Evolutionary conservation across 352 stramenopile genomes (phyloP), one percentile per base, ranked within the genome.

Genomic region (Phytophthora brassicae): DNA sequence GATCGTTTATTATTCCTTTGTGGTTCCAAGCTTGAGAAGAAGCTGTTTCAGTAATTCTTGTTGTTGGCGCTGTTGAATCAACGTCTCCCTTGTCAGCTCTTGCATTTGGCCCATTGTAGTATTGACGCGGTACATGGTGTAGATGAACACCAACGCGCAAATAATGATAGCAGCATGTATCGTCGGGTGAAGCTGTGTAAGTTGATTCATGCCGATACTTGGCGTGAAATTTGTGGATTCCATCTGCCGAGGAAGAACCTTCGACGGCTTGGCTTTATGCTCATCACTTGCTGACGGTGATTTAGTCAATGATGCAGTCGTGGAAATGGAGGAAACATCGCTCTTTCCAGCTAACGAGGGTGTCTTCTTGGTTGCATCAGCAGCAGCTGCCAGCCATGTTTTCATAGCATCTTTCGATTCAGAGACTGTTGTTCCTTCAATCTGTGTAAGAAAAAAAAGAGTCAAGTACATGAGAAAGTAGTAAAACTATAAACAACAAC

Each of bases 371-470:
- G 55, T 58, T 28, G 66, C 45, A 43, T 61, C 60, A 19, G 80
- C 56, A 28, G 85, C 85, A 56, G 85, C 75, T 38, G 46, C 59
- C 5, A 90, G 41, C 61, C 84, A 85, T 16, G 63, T 42, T 71
- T 79, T 77, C 12, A 75, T 59, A 13, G 52, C 68, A 13, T 94
- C 85, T 42, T 89, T 88, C 0, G 75, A 70, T 62, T 95, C 86
- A 0, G 84, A 81, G 20, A 89, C 72, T 8, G 81, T 81, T n/a
- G 86, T 83, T 22, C 76, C 79, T 47, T 95, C 86, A 64, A 95
- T 95, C 78, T 94, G 49, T 7, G 60, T 31, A 6, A 23, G 26
- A 35, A 49, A 31, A 31, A 31, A 31, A 52, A 45, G 39, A 26
- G 17, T 43, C 36, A 43, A 7, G 11, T 8, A 23, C 14, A n/a